Conservation (phyloP, 1,284 basidiomycete genomes). For the Tilletia walkeri region DNA sequence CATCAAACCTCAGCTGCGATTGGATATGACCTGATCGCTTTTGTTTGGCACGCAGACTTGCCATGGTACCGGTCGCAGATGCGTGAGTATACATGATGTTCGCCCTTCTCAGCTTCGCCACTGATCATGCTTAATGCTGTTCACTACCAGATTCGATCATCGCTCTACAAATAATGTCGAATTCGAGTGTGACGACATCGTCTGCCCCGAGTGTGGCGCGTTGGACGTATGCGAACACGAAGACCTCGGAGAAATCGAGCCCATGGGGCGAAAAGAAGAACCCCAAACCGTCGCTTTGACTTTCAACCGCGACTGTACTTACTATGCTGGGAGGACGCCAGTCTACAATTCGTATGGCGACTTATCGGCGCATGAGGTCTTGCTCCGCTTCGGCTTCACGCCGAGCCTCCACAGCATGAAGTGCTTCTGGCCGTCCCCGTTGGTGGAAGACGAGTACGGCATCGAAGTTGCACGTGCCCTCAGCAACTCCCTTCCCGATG, state of each 20-base stretch:
- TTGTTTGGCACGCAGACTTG: slow-evolving; percentile 23
- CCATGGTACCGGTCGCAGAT: slow-evolving; percentile 26
- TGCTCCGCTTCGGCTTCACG: not conserved
- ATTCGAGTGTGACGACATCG: slow-evolving; percentile 47
- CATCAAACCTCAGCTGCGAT: not conserved
- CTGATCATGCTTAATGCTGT: not conserved
- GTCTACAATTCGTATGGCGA: slow-evolving; percentile 3
- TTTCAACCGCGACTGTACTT: not conserved
- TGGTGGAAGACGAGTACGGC: not conserved
- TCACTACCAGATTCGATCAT: slow-evolving; percentile 39
- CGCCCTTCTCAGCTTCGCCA: not conserved
- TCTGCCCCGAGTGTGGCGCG: slow-evolving; percentile 43
- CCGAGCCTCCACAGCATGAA: not conserved
- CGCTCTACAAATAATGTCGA: slow-evolving; percentile 33
- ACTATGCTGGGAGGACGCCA: too few relatives aligned
- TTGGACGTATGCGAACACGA: slow-evolving; percentile 14
- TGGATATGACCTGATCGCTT: slow-evolving; percentile 40
- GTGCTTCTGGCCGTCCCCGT: not conserved
- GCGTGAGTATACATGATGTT: slow-evolving; percentile 18
- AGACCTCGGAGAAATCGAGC: not conserved
- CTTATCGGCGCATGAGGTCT: not conserved
- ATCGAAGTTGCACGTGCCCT: not conserved
- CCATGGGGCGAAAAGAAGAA: slow-evolving; percentile 5
- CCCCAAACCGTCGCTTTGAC: not conserved
- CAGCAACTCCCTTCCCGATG: not conserved